Percentiles rank a stretch among this genome's conserved stretches.
These are phyloP conservation scores for Acanthamoeba triangularis DNA, from an alignment of 208 protist genomes.

Conservation along the genomic window DNA sequence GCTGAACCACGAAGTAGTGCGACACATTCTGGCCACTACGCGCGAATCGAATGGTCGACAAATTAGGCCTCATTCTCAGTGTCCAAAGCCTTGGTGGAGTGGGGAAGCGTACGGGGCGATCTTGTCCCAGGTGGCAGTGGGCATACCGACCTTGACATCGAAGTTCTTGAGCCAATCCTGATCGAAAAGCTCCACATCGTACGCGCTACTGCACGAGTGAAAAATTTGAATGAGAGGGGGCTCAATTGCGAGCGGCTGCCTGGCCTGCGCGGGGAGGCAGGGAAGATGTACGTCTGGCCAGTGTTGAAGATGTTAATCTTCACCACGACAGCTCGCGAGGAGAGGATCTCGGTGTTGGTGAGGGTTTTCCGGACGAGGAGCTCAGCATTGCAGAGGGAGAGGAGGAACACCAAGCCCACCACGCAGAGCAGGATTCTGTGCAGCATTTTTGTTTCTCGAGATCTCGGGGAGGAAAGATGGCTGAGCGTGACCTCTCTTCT, in stretches of 20 bases:
- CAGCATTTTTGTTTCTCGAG: background rate
- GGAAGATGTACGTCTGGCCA: constrained; percentile 38
- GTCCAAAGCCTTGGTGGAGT: background rate
- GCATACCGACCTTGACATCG: background rate
- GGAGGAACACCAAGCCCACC: background rate
- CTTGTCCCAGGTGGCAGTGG: constrained; percentile 42
- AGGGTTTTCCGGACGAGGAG: constrained; percentile 37
- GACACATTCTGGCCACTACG: constrained; percentile 34
- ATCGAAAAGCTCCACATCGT: constrained; percentile 55
- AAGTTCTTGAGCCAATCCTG: constrained; percentile 56
- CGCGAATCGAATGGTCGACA: background rate
- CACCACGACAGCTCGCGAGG: constrained; percentile 41
- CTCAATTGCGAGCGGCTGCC: background rate
- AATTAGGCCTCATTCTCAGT: background rate
- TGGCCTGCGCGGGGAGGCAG: too few species aligned
- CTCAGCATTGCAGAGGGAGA: background rate
- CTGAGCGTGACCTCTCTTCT: background rate
- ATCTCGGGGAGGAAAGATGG: background rate
- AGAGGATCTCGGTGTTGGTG: constrained; percentile 47
- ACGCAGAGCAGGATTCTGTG: background rate
- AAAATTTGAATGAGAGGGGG: too few species aligned
- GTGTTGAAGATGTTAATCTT: constrained; percentile 37
- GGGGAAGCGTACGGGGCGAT: background rate
- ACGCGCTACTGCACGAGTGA: background rate
- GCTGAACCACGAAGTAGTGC: constrained; percentile 60